Evolutionary conservation across 2,329 filamentous ascomycete species (phyloP).

Genomic region (Colletotrichum sp.): DNA sequence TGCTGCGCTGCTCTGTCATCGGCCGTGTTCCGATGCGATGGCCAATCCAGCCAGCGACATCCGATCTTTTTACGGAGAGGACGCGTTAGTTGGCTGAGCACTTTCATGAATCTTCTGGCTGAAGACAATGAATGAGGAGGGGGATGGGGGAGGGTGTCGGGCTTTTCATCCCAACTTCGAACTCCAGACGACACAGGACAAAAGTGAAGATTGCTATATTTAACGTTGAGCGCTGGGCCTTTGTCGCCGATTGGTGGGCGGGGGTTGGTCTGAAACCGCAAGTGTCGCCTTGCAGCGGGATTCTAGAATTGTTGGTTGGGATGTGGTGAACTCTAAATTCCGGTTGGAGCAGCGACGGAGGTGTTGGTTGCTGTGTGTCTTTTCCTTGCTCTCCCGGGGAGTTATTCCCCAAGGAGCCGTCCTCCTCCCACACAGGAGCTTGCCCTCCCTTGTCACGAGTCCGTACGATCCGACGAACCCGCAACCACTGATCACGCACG

Average conservation of each 20-base stretch:
- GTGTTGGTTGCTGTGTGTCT: background rate
- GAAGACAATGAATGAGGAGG: too few species aligned
- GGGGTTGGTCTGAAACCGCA: background rate
- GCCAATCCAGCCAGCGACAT: background rate
- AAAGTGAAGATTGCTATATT: background rate
- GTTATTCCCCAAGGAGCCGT: background rate
- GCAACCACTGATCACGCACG: background rate
- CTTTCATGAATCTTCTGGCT: background rate
- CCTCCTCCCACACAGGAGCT: background rate
- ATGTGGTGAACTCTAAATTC: background rate
- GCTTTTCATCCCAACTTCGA: background rate
- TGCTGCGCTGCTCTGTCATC: background rate
- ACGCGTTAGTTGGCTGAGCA: background rate
- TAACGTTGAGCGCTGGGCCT: background rate
- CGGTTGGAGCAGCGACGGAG: background rate
- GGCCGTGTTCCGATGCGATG: background rate
- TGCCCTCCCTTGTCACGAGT: background rate
- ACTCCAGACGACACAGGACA: background rate
- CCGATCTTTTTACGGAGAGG: background rate
- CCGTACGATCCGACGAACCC: background rate
- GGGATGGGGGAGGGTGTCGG: too few species aligned
- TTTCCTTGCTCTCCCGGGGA: background rate
- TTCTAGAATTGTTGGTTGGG: background rate
- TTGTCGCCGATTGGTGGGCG: background rate
- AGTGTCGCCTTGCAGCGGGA: background rate